Evolutionary conservation across 1,139 yeast genomes (phyloP), one percentile per base, ranked within the genome.

Genomic region (Magnusiomyces suaveolens): DNA sequence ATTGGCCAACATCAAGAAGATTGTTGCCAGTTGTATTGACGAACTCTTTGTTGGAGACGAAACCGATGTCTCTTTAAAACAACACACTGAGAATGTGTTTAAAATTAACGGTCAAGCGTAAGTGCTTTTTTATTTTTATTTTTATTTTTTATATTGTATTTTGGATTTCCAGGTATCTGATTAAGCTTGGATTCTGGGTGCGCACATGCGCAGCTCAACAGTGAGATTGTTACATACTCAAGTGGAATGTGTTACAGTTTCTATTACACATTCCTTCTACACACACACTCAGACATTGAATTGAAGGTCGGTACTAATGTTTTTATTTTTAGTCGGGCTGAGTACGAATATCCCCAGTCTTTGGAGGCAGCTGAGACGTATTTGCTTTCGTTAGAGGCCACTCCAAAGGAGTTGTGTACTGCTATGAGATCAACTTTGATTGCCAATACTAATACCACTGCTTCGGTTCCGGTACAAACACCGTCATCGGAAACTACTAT

Each of bases 31-130:
- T 16, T 47, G 43, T 21, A 21, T 47, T 12, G 50, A 47, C 29
- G 50, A 47, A 29, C n/a, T 47, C 6, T 47, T 12, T 33, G 26
- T 47, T 18, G 50, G 50, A 23, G 29, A 47, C 25, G 50, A 47
- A 20, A 47, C 43, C 18, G 50, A 47, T 21, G 43, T n/a, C 16
- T n/a, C 18, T 21, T 33, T 47, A 29, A 47, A 47, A 36, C 50
- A 47, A 36, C 50, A 47, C 20, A 36, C 50, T 8, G 50, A 47
- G 12, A 32, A 32, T 2, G 25, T 47, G 2, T 47, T 47, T 36
- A 16, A 20, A 2, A 36, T 33, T 14, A 32, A 47, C 12, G 21
- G 32, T 6, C 50, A 47, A 21, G 33, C 26, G 50, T 47, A 47
- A 33, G 43, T 46, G 6, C 36, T 6, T 29, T 29, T 29, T 29